phyloP scores from a whole-genome alignment of 371 early-diverging fungal genomes.

The Mucor lusitanicus region DNA sequence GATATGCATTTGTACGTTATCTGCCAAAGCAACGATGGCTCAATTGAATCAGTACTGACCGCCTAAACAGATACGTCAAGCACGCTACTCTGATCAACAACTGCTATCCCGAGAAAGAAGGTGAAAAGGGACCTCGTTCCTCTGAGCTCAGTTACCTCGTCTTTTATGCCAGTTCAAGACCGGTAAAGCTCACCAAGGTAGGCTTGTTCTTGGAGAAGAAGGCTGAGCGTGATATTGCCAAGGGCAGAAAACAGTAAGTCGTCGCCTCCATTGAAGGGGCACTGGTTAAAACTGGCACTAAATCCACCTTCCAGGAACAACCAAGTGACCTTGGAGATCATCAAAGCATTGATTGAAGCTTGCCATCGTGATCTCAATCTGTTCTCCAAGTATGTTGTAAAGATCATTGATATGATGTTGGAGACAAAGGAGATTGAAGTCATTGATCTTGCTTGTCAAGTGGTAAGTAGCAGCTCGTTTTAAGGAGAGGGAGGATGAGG shows the following conservation, averaged over 20 bases:
- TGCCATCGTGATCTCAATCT: conserved; percentile 80
- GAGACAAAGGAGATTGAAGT: conserved; percentile 56
- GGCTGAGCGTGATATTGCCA: conserved; percentile 68
- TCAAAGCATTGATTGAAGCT: conserved; percentile 70
- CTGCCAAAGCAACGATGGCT: neutral
- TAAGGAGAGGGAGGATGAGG: neutral
- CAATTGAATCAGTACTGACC: neutral
- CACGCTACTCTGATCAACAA: conserved; percentile 91
- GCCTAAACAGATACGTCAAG: conserved; percentile 65
- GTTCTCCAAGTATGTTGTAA: conserved; percentile 76
- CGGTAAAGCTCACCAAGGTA: conserved; percentile 91
- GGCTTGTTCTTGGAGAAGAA: conserved; percentile 83
- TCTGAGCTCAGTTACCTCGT: conserved; percentile 87
- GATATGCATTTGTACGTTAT: conserved; percentile 46
- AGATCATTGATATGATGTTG: conserved; percentile 55
- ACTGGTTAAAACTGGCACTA: neutral
- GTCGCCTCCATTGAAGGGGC: neutral
- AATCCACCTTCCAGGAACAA: conserved; percentile 30
- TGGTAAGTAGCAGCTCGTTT: conserved; percentile 32
- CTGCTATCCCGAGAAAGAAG: conserved; percentile 86
- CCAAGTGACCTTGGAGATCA: conserved; percentile 66
- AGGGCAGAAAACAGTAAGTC: conserved; percentile 56
- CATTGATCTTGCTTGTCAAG: conserved; percentile 55
- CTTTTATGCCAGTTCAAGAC: conserved; percentile 88
- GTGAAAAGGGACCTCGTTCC: conserved; percentile 79